These are phyloP conservation scores for Stephania yunnanensis DNA, from an alignment of 164 flowering plant species.

Conservation along the genomic window DNA sequence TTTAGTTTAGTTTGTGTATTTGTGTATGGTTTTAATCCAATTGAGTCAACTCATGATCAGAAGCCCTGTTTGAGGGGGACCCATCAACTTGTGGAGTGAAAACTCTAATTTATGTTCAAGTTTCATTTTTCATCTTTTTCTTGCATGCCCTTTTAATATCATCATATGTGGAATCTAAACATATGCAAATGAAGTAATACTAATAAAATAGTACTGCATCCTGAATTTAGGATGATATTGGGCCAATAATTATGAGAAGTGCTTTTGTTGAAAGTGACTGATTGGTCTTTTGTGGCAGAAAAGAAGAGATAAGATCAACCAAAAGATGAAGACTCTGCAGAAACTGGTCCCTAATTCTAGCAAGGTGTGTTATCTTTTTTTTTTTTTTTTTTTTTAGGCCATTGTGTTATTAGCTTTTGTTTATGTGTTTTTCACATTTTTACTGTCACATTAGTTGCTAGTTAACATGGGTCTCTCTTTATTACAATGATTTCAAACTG, in stretches of 20 bases:
- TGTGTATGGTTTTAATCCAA: background rate
- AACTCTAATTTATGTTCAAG: background rate
- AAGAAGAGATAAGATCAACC: slow-evolving; percentile 63
- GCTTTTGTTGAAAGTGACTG: background rate
- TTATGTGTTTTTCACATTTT: too few species aligned
- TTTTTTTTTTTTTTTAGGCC: too few species aligned
- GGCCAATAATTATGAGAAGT: background rate
- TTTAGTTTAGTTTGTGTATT: too few species aligned
- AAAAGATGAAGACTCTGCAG: slow-evolving; percentile 66
- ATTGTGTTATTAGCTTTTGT: too few species aligned
- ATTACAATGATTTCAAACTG: too few species aligned
- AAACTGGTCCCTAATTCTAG: slow-evolving; percentile 66
- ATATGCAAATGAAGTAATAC: background rate
- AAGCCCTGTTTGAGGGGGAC: background rate
- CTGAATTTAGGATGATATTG: background rate
- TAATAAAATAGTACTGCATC: background rate
- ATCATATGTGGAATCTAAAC: too few species aligned
- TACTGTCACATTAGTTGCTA: too few species aligned
- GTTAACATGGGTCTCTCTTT: too few species aligned
- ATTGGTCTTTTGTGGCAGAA: slow-evolving; percentile 25
- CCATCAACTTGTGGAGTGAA: background rate
- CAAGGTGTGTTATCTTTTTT: slow-evolving; percentile 31
- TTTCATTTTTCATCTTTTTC: background rate
- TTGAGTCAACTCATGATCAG: background rate
- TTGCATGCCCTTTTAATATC: background rate